A percentile compares a stretch with the other conserved stretches of the same genome.
Conservation (phyloP, 148 eudicot species). For the Tetragonia tetragonoides region DNA sequence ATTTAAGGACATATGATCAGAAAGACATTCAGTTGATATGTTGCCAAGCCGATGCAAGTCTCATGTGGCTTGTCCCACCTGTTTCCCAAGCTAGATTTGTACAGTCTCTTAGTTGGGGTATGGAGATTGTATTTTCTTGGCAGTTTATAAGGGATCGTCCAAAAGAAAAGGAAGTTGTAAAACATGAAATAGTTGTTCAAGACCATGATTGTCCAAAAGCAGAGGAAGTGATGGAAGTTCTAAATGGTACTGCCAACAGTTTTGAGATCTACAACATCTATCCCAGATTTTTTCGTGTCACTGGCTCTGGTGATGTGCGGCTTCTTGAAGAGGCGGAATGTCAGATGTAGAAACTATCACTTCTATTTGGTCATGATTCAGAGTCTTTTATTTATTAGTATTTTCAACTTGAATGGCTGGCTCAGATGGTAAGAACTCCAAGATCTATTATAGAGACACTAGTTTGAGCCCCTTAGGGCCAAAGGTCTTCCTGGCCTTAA, state of each 20-base stretch:
- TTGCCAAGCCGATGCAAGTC: constrained; percentile 71
- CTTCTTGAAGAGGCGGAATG: constrained; percentile 61
- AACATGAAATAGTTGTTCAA: constrained; percentile 49
- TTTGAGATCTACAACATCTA: constrained; percentile 53
- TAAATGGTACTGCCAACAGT: constrained; percentile 58
- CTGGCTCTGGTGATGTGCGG: constrained; percentile 80
- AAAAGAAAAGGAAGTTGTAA: constrained; percentile 71
- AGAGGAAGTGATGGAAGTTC: constrained; percentile 50
- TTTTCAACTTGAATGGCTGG: background rate
- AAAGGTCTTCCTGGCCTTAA: no score
- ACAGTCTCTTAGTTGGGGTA: constrained; percentile 36
- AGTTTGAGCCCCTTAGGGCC: no score
- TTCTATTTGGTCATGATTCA: background rate
- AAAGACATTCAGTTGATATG: constrained; percentile 67
- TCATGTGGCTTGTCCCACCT: constrained; percentile 68
- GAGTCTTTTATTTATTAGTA: background rate
- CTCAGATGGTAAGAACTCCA: background rate
- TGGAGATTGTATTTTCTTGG: constrained; percentile 61
- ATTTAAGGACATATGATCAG: constrained; percentile 47
- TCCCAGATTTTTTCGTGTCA: constrained; percentile 66
- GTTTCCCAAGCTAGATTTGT: constrained; percentile 53
- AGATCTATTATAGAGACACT: no score
- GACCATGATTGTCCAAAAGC: constrained; percentile 40
- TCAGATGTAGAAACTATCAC: background rate
- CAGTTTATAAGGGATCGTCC: constrained; percentile 67